Evolutionary conservation across 306 rosid species (phyloP).

Genomic region (Cyamopsis tetragonoloba): DNA sequence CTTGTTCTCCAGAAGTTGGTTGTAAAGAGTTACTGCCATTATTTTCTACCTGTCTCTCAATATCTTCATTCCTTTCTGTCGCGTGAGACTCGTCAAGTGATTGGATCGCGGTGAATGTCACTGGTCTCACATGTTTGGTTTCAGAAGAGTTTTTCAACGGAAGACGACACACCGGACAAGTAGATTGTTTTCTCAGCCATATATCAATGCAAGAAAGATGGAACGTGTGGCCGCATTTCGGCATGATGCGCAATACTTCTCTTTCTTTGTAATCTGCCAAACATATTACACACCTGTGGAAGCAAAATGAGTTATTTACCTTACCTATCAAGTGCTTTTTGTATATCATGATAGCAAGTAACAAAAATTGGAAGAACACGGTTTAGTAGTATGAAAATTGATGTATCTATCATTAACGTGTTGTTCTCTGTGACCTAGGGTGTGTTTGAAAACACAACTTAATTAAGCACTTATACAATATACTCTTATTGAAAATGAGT

Average conservation of each 20-base stretch:
- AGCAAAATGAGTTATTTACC: slow-evolving; percentile 21
- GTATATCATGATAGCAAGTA: background rate
- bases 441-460: too few species aligned
- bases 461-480: too few species aligned
- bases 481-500: too few species aligned
- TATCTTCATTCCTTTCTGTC: slow-evolving; percentile 35
- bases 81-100: slow-evolving; percentile 45
- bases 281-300: slow-evolving; percentile 86
- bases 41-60: slow-evolving; percentile 34
- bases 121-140: slow-evolving; percentile 56
- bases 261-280: slow-evolving; percentile 85
- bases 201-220: slow-evolving; percentile 91
- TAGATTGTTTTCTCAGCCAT: slow-evolving; percentile 86
- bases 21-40: slow-evolving; percentile 21
- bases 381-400: background rate
- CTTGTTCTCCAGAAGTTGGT: slow-evolving; percentile 41
- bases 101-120: slow-evolving; percentile 50
- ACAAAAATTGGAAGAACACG: background rate
- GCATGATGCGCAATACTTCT: slow-evolving; percentile 86
- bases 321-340: background rate
- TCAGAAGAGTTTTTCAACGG: slow-evolving; percentile 63
- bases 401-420: background rate
- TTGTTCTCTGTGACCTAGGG: background rate
- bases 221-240: slow-evolving; percentile 85
- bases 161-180: slow-evolving; percentile 93